These are phyloP conservation scores for Fusarium pininemorale DNA, from an alignment of 2,329 filamentous ascomycete species.

Conservation along the genomic window DNA sequence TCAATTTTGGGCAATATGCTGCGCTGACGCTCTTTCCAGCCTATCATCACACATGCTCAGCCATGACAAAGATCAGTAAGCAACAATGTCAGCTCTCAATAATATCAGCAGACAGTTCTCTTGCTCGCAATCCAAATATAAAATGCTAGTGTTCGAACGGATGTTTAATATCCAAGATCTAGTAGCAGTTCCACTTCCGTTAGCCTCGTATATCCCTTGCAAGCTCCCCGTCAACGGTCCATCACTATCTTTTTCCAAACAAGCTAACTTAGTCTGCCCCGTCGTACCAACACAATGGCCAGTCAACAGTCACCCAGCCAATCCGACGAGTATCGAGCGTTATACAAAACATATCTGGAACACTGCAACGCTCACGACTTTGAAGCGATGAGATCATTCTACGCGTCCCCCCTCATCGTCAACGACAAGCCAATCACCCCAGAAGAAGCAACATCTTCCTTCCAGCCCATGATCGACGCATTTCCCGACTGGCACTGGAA, in stretches of 20 bases:
- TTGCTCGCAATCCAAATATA: background rate
- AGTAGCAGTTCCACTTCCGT: background rate
- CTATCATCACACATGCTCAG: background rate
- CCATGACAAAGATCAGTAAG: slow-evolving; percentile 7
- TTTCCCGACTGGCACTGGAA: slow-evolving; percentile 19
- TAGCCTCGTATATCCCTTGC: background rate
- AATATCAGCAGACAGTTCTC: background rate
- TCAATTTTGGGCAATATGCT: background rate
- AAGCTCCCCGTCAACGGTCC: background rate
- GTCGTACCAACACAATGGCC: background rate
- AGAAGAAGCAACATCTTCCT: background rate
- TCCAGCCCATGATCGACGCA: background rate
- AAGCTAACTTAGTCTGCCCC: too few relatives aligned
- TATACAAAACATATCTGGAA: slow-evolving; percentile 3
- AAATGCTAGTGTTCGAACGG: fast-evolving
- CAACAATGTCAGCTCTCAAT: background rate
- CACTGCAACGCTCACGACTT: slow-evolving; percentile 11
- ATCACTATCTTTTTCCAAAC: background rate
- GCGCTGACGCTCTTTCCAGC: background rate
- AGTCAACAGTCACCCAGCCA: background rate
- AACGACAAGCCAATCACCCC: background rate
- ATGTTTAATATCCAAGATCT: background rate
- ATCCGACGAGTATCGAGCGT: background rate
- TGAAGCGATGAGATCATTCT: background rate
- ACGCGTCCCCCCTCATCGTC: background rate